Base-by-base conservation (phyloP, 2,329 filamentous ascomycete genomes). In the Pseudogymnoascus sp. region DNA sequence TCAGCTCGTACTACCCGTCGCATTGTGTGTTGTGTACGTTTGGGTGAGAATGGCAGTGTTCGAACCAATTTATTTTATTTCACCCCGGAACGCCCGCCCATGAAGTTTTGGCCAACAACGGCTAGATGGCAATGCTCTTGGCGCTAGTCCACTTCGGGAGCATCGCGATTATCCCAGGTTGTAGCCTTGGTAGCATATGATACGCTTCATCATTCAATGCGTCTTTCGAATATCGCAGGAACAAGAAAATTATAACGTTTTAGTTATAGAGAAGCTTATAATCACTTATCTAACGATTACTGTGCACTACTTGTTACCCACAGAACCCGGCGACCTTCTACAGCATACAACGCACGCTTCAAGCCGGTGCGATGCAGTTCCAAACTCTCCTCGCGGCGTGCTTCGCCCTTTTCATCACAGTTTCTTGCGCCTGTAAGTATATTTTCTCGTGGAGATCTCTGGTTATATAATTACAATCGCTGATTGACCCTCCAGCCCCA, bases 401-500 rank as follows among this genome's bases (percentile, higher is more conserved):
- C 9, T 66, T 63, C 61, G 61, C 66, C 20, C 58, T 73, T 16
- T 63, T 72, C 11, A 28, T 68, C 59, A 63, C 66, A 22, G 60
- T 61, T 16, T 54, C 69, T 37, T 67, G 67, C 62, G 66, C 63
- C 11, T 67, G 71, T 72, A 64, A 64, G 68, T 66, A 20, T 38
- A 9, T 38, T 18, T 32, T 62, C 12, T 18, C 11, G 30, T 35
- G 1, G 8, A 30, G 3, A 37, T 32, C 43, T 59, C 34, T 39
- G 1, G 28, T 16, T 4, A 37, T 37, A 11, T 11, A 34, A n/a
- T 38, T 22, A 34, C 47, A 54, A 18, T 64, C 9, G 62, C 70
- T 70, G 64, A 72, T 58, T 65, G 60, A 20, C n/a, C 30, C 30
- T 35, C 12, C 68, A 86, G 83, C 80, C 32, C 79, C 82, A 43